Evolutionary conservation across 2,329 filamentous ascomycete genomes (phyloP), one percentile per base, ranked within the genome.

Genomic region (Knufia fluminis): DNA sequence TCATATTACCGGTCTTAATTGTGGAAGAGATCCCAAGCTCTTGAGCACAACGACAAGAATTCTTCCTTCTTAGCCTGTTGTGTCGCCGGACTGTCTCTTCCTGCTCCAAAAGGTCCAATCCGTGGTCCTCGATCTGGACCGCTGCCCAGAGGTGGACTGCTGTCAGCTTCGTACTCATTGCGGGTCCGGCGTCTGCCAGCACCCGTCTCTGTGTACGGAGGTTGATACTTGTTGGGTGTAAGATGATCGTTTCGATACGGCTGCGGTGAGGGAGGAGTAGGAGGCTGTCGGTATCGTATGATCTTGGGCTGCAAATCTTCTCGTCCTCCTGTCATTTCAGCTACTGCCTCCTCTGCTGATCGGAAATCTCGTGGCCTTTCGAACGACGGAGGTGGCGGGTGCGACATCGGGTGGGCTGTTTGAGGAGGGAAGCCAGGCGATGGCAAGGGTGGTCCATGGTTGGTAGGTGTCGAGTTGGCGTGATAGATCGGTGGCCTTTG

Each of bases 1-100:
- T 20, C 22, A 24, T 26, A 8, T 14, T 23, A 26, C 20, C 23
- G 8, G 17, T 46, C 23, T 79, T 71, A 96, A 54, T 89, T 95
- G 72, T 97, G 92, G 68, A 97, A 95, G 23, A 98, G 69, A 70
- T 98, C 92, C 92, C 92, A 98, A 7, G 92, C 92, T 61, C 87
- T 77, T 58, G 87, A 82, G 65, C 91, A 96, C 44, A 97, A 71
- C 49, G 78, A 74, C 56, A 98, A 72, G 63, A 98, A 98, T 65
- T 95, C 88, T 38, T 95, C 89, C 64, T 89, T 89, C 79, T 97
- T 97, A 62, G 79, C 83, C 59, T 80, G 77, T 65, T 87, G 83
- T 4, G 82, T 87, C 59, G 92, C 89, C 6, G 86, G 88, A 57
- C 82, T 90, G 62, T 92, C 89, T 53, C 86, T 76, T 32, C 86